Conservation (phyloP, 768 basidiomycete species). For the Suillus americanus region DNA sequence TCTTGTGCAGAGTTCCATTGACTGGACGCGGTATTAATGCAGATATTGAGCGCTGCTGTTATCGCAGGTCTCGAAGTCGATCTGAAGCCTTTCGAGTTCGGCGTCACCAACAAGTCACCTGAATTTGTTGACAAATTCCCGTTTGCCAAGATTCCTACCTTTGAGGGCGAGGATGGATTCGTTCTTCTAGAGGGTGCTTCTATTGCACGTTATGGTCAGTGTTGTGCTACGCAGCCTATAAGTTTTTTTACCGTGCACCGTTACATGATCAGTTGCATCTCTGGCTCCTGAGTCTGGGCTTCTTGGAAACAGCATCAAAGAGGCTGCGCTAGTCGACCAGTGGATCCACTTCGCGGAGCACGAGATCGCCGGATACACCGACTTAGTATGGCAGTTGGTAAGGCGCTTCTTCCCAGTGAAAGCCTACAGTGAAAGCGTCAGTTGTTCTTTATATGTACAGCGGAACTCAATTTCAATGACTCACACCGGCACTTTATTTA, state of each 20-base stretch:
- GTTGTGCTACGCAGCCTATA: not conserved
- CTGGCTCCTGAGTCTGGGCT: conserved; percentile 26
- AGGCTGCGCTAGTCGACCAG: conserved; percentile 30
- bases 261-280: conserved; percentile 17
- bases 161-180: conserved; percentile 24
- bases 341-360: conserved; percentile 31
- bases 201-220: conserved; percentile 29
- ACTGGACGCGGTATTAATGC: not conserved
- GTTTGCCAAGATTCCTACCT: conserved; percentile 27
- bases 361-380: conserved; percentile 24
- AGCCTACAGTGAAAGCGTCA: conserved; percentile 25
- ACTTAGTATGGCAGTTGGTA: conserved; percentile 18
- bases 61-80: conserved; percentile 29
- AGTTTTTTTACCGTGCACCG: not conserved
- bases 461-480: not conserved
- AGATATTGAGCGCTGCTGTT: conserved; percentile 30
- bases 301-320: conserved; percentile 21
- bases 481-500: not conserved
- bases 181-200: conserved; percentile 27
- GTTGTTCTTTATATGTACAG: not conserved
- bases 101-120: conserved; percentile 24
- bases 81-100: conserved; percentile 19
- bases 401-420: conserved; percentile 14
- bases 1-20: not conserved
- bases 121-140: conserved; percentile 32